These are phyloP conservation scores for Physcomitrium patens DNA, from an alignment of 225 moss, liverwort and hornwort species.

Conservation along the genomic window DNA sequence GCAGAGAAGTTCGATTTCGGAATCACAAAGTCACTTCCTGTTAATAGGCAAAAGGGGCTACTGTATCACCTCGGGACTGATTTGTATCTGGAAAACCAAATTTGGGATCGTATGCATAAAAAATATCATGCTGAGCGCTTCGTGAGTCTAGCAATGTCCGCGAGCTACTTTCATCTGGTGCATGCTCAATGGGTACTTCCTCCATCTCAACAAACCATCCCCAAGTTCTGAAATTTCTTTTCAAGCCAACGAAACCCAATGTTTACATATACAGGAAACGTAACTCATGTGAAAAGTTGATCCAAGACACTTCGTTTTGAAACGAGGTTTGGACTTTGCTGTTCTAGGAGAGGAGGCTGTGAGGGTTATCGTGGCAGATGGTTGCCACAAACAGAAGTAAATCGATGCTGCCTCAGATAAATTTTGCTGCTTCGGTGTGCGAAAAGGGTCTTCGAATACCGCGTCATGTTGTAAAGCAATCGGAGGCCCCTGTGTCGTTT, in stretches of 20 bases:
- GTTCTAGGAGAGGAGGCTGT: background rate
- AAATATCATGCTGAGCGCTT: too few species aligned
- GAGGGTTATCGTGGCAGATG: background rate
- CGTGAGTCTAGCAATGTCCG: too few species aligned
- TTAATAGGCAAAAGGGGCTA: too few species aligned
- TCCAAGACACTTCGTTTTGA: background rate
- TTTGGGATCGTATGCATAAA: too few species aligned
- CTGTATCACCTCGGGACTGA: too few species aligned
- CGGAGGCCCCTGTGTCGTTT: conserved; percentile 36
- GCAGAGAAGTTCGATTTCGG: background rate
- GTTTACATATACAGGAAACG: conserved; percentile 8
- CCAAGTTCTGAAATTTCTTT: background rate
- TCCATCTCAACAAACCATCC: background rate
- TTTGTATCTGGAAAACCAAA: too few species aligned
- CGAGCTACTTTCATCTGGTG: too few species aligned
- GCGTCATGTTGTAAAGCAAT: conserved; percentile 18
- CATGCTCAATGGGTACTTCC: background rate
- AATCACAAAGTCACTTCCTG: background rate
- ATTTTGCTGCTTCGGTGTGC: background rate
- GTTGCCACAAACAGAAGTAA: background rate
- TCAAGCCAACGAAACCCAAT: background rate
- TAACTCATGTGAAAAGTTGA: background rate
- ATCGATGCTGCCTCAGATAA: background rate
- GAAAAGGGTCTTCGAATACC: background rate
- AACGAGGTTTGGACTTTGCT: background rate